Base-by-base conservation (phyloP, 805 yeast species). In the Yamadazyma paraphyllophila region DNA sequence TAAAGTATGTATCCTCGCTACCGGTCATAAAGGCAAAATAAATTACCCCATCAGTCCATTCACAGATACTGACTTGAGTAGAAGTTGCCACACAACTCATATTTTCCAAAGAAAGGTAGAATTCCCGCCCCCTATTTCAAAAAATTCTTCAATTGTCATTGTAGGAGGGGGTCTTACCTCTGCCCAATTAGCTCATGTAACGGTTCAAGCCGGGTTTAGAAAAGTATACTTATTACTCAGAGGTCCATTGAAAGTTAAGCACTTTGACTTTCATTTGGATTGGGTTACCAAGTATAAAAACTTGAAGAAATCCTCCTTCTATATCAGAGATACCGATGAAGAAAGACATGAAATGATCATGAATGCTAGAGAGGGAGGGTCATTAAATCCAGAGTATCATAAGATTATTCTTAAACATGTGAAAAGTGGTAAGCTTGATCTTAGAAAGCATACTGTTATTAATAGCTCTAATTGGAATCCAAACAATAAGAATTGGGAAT, bases 281-380 rank as follows among this genome's bases (percentile, higher is more conserved):
- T 74, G 78, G 78, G 77, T 73, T 13, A 70, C 77, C n/a, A 74
- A 73, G 49, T 73, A 71, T 54, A 67, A 68, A 47, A 74, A 72
- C 46, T 70, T 67, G 20, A 67, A 70, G 55, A 73, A 71, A 47
- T 66, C 75, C 2, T 66, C 73, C 1, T 69, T 69, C 39, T 73
- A 73, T 59, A 66, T 70, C 51, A 57, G 58, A 43, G 76, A 72
- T 37, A 63, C 73, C 1, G 77, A 73, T 43, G 64, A 67, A 36
- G 77, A 73, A 44, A 52, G 76, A 25, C 55, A 51, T 13, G 58
- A 72, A 12, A 69, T 71, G 68, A 69, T 73, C 36, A 55, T 60
- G 14, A 66, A 63, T 11, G 76, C 78, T 0, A 55, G 78, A 44
- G 67, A 70, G 48, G 77, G 77, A 8, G 78, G 78, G 0, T 69